Conservation (phyloP, 179 eudicot species). For the Nepenthes alata region DNA sequence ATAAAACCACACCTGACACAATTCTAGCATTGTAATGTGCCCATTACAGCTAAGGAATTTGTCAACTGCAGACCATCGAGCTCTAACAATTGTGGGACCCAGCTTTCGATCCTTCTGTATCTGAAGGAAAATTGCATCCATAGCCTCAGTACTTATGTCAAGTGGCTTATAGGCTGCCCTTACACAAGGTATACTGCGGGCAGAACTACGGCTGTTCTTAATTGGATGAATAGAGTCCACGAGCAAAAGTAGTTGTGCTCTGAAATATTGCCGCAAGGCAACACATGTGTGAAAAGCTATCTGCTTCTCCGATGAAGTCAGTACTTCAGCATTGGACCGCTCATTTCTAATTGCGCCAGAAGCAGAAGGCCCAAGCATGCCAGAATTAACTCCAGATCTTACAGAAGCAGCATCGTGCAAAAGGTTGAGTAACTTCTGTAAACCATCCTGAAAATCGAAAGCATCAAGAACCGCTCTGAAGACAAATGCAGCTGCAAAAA, state of each 20-base stretch:
- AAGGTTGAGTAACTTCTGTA: slow-evolving; percentile 55
- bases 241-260: slow-evolving; percentile 81
- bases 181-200: slow-evolving; percentile 42
- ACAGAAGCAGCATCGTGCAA: slow-evolving; percentile 78
- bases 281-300: slow-evolving; percentile 92
- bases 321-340: slow-evolving; percentile 65
- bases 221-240: slow-evolving; percentile 77
- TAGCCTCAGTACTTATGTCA: slow-evolving; percentile 85
- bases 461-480: slow-evolving; percentile 87
- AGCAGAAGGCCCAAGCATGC: slow-evolving; percentile 39
- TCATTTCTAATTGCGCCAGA: slow-evolving; percentile 64
- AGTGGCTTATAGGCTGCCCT: slow-evolving; percentile 89
- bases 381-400: slow-evolving; percentile 74
- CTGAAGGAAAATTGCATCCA: slow-evolving; percentile 75
- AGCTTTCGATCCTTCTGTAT: slow-evolving; percentile 93
- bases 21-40: slow-evolving; percentile 84
- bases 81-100: slow-evolving; percentile 83
- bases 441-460: slow-evolving; percentile 84
- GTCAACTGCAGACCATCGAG: slow-evolving; percentile 91
- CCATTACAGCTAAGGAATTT: slow-evolving; percentile 72
- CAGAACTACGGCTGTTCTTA: slow-evolving; percentile 59
- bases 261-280: slow-evolving; percentile 83
- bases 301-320: slow-evolving; percentile 88
- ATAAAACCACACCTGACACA: slow-evolving; percentile 68
- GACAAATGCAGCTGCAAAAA: slow-evolving; percentile 84